Evolutionary conservation across 345 rosid genomes (phyloP), one percentile per base, ranked within the genome.

Genomic region (Eucalyptus marginata): DNA sequence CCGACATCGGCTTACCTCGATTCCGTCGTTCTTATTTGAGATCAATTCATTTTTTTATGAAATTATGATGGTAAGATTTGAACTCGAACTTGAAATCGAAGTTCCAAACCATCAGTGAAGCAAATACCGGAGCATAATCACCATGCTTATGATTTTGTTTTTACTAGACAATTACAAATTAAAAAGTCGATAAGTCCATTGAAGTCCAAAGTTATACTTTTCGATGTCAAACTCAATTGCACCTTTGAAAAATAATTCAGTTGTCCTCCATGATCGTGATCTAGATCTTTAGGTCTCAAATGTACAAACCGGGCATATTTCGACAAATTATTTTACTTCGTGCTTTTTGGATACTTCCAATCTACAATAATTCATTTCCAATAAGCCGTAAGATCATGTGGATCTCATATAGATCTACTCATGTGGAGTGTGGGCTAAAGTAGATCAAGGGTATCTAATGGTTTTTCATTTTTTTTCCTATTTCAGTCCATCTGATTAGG

Each of bases 401-500:
- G 12, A 10, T 56, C 29, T 56, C 5, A 56, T 10, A 8, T 56
- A 1, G 10, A 22, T 24, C 0, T 56, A 0, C 1, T 56, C 13
- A 22, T 24, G 62, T 56, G 27, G 1, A 0, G 6, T 56, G 12
- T 22, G 27, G 29, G 29, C 62, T 56, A 56, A 22, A 4, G 11
- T 4, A 22, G 62, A 56, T 56, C 3, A 0, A 3, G 1, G 5
- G 6, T 22, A 56, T 56, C 64, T 24, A 5, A 58, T 58, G 64
- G 6, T 25, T 58, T 25, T 58, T 25, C 3, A 25, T 58, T 58
- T 11, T 29, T 58, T 59, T n/a, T n/a, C 1, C 12, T 2, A 11
- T 5, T 58, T 4, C 7, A 10, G 3, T 25, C 7, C 7, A 10
- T 12, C n/a, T 0, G 0, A 25, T 24, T 58, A 25, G n/a, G n/a